Evolutionary conservation across 2,329 filamentous ascomycete genomes (phyloP), one percentile per base, ranked within the genome.

Genomic region (Paraphaeosphaeria sporulosa): DNA sequence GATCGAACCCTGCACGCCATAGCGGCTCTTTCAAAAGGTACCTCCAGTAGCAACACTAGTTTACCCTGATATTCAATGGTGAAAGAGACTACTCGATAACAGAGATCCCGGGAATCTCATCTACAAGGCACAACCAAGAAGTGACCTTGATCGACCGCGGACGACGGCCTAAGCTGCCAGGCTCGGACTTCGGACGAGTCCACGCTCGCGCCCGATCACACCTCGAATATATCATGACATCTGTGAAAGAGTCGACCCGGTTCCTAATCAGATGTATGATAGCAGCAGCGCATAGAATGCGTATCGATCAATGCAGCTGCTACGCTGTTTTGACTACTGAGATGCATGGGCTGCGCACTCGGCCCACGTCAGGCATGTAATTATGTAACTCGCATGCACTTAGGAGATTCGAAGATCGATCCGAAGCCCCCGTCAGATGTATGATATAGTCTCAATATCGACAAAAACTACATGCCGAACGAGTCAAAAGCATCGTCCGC

Each of bases 101-200:
- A 21, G 12, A 25, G 12, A 12, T 4, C 21, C 27, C 5, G 13
- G 23, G 27, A 17, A n/a, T n/a, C 27, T 21, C 6, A 5, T 23
- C 23, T 4, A 30, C 44, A 47, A 27, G 5, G 23, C 44, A 30
- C 15, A 30, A 30, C 23, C 44, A 30, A 2, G 12, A 40, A 6
- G 15, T 30, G 44, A 23, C 15, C 23, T 7, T 30, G 5, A 23
- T 47, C 44, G 30, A 12, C 23, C 17, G 8, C 42, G 10, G 10
- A 27, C 23, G 27, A 7, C 13, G 25, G 25, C 27, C 6, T 7
- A 27, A 13, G 19, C n/a, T 4, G 12, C 30, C 30, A 30, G 43
- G 54, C 15, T 49, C 54, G 54, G 54, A 56, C 43, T 56, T 17
- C 54, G 54, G 44, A 56, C 44, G 30, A 23, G 15, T 49, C 34